Percentiles rank a stretch among this genome's conserved stretches.
Conservation (phyloP, 2,329 filamentous ascomycete genomes). For the Aspergillus fijiensis region DNA sequence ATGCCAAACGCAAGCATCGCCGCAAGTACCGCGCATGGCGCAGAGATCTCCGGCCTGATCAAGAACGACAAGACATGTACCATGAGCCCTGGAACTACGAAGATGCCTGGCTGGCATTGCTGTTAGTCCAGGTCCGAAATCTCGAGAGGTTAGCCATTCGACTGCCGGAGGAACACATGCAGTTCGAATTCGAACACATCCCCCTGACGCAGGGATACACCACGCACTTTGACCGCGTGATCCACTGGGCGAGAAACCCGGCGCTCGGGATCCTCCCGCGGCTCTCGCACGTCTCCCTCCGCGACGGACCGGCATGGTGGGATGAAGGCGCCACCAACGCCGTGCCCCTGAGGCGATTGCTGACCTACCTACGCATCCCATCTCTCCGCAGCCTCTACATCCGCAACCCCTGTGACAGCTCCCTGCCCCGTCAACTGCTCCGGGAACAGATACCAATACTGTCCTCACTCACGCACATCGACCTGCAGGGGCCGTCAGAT, state of each 20-base stretch:
- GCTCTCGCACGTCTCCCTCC: neutral
- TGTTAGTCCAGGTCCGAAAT: neutral
- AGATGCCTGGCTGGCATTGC: constrained; percentile 1
- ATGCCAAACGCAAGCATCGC: neutral
- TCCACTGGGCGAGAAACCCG: neutral
- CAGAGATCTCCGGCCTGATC: neutral
- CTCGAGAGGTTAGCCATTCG: neutral
- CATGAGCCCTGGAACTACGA: neutral
- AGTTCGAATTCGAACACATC: neutral
- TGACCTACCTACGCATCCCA: neutral
- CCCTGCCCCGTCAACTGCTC: neutral
- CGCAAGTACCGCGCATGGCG: neutral
- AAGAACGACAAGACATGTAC: neutral
- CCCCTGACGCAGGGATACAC: neutral
- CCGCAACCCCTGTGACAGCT: neutral
- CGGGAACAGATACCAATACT: too few species aligned
- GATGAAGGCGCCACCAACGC: neutral
- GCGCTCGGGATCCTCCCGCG: neutral
- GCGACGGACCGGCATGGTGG: neutral
- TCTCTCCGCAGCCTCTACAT: neutral
- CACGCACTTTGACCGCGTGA: neutral
- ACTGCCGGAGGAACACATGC: neutral
- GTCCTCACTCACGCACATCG: neutral
- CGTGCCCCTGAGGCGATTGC: neutral
- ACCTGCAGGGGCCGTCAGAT: neutral